Percentiles rank a stretch among this genome's conserved stretches.
phyloP scores from a whole-genome alignment of 1,284 basidiomycete genomes.

The Melampsora abietis-canadensis region DNA sequence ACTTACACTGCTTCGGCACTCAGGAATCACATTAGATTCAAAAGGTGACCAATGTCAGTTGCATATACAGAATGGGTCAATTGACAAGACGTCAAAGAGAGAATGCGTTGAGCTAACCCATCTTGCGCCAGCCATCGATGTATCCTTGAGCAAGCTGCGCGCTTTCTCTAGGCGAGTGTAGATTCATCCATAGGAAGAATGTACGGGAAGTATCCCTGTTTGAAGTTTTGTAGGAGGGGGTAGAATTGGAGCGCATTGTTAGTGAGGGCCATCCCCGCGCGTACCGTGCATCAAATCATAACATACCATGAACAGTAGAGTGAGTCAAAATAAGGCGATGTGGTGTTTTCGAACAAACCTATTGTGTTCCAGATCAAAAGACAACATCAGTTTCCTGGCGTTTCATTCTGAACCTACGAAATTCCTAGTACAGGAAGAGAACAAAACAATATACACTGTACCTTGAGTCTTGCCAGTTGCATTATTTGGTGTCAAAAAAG shows the following conservation, averaged over 20 bases:
- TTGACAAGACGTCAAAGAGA: not conserved
- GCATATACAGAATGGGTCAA: not conserved
- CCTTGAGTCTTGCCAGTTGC: constrained; percentile 45
- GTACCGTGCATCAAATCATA: not conserved
- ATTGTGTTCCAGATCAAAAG: no score
- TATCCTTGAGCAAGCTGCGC: constrained; percentile 58
- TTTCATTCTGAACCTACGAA: not conserved
- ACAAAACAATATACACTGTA: not conserved
- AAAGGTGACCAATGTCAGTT: no score
- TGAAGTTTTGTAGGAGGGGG: no score
- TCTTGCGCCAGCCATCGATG: constrained; percentile 59
- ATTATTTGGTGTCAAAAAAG: constrained; percentile 51
- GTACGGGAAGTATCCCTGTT: constrained; percentile 59
- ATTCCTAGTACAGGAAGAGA: not conserved
- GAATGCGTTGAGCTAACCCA: constrained; percentile 56
- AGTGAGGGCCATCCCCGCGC: not conserved
- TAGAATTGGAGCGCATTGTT: not conserved
- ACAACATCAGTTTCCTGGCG: not conserved
- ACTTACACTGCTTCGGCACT: not conserved
- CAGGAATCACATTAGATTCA: not conserved
- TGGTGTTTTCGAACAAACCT: constrained; percentile 54
- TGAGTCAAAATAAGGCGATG: constrained; percentile 66
- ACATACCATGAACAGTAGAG: constrained; percentile 62
- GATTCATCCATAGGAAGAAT: constrained; percentile 57
- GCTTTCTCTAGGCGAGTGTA: constrained; percentile 58